phyloP scores from a whole-genome alignment of 257 asterid species.

The Solanum chilense region DNA sequence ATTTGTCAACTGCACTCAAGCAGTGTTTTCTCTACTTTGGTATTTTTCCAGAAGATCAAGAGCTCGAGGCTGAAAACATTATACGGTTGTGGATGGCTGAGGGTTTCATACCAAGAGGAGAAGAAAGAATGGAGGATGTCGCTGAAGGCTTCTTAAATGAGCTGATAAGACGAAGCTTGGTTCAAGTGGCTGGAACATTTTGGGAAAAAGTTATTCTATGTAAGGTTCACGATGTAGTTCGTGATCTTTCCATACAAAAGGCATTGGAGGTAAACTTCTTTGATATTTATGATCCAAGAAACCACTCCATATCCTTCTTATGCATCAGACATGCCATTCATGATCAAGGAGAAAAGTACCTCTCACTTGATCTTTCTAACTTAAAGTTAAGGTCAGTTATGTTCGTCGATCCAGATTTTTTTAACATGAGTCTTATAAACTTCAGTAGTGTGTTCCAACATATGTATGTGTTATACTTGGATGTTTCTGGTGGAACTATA shows the following conservation, averaged over 20 bases:
- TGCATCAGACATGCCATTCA: not conserved
- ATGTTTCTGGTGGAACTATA: not conserved
- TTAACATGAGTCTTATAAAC: no score
- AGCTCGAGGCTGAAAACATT: rapidly evolving
- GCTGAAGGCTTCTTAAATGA: not conserved
- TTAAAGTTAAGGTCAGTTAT: no score
- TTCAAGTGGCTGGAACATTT: not conserved
- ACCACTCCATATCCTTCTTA: not conserved
- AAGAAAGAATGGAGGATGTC: not conserved
- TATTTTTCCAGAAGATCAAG: no score
- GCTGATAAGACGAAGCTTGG: not conserved
- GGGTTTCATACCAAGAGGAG: not conserved
- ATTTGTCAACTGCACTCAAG: not conserved
- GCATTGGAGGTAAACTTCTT: no score
- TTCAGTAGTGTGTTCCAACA: no score
- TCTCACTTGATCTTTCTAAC: not conserved
- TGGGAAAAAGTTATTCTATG: no score
- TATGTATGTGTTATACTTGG: not conserved
- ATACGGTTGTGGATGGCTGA: not conserved
- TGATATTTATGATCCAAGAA: no score
- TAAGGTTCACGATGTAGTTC: not conserved
- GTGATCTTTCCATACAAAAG: not conserved
- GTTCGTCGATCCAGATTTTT: no score
- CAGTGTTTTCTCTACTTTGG: no score
- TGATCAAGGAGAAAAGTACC: no score